Conservation (phyloP, 441 rosid species). For the Populus hybrid region DNA sequence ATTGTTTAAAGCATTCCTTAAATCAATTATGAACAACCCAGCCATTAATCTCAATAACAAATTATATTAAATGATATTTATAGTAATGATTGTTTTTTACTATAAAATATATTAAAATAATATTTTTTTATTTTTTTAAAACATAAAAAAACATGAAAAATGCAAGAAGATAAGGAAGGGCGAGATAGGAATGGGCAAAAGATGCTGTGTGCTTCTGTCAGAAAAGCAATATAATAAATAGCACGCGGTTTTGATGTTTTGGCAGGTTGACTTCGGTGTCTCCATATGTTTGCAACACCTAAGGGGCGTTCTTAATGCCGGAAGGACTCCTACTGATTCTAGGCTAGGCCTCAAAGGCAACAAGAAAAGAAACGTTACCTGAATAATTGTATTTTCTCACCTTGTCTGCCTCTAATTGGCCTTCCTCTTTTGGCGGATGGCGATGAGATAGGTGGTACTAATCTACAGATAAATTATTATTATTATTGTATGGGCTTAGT, state of each 20-base stretch:
- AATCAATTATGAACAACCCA: no score
- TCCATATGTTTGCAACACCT: constrained; percentile 26
- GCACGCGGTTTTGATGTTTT: not conserved
- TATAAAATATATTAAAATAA: no score
- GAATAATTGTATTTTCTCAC: constrained; percentile 4
- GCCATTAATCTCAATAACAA: no score
- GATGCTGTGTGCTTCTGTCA: no score
- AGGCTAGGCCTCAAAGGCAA: not conserved
- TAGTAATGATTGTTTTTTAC: no score
- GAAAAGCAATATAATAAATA: not conserved
- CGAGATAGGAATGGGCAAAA: no score
- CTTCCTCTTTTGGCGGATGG: not conserved
- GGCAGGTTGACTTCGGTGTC: constrained; percentile 37
- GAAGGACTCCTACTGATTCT: not conserved
- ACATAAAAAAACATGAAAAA: no score
- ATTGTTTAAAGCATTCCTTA: no score
- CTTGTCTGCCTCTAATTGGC: not conserved
- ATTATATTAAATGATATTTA: no score
- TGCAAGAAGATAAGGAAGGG: no score
- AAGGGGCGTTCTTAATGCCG: constrained; percentile 14
- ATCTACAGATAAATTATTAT: not conserved
- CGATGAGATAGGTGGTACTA: not conserved
- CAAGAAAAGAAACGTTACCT: not conserved
- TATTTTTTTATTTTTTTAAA: no score
- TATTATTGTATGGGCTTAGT: not conserved